Evolutionary conservation across 768 basidiomycete species (phyloP), one percentile per base, ranked within the genome.

Genomic region (Strobilomyces dryophilus): DNA sequence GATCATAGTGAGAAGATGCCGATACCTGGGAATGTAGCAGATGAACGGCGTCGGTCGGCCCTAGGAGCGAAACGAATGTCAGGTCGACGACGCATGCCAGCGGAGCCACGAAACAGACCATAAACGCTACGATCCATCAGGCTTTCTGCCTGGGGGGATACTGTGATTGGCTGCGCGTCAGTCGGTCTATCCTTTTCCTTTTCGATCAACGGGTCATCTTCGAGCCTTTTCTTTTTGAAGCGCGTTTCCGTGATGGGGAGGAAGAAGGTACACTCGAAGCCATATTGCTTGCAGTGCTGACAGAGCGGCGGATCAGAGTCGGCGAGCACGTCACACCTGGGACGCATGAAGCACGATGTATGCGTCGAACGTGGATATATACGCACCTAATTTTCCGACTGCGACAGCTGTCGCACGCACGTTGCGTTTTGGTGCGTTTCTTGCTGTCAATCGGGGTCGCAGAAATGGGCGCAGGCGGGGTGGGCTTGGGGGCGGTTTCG

Each of bases 171-270:
- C 18, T 67, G 70, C 26, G 64, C 54, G 35, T 69, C 67, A 4
- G 39, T 21, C 21, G 66, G 54, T 45, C 65, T 66, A 17, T 71
- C 70, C 45, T 65, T 72, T 36, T 76, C 76, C 59, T 69, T 67
- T 45, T 72, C 66, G 10, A 58, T 69, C 0, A 73, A 71, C 2
- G 74, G 71, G 47, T 88, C 88, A 61, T 90, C 85, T 62, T 93
- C 89, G 41, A 84, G 53, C 60, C 89, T 87, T 74, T 93, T 93
- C 77, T 97, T 97, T 75, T 98, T 98, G 80, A 98, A 99, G 18
- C 97, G 86, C 0, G 97, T 99, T 71, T 98, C 97, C 10, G 95
- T 92, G 61, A 99, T 99, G 37, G 97, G 97, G 12, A 98, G 83
- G 77, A 97, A 95, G 73, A 95, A 97, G 6, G 95, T 97, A 69